A percentile compares a stretch with the other conserved stretches of the same genome.
phyloP scores from a whole-genome alignment of 352 stramenopile species.

The Globisporangium lucens region DNA sequence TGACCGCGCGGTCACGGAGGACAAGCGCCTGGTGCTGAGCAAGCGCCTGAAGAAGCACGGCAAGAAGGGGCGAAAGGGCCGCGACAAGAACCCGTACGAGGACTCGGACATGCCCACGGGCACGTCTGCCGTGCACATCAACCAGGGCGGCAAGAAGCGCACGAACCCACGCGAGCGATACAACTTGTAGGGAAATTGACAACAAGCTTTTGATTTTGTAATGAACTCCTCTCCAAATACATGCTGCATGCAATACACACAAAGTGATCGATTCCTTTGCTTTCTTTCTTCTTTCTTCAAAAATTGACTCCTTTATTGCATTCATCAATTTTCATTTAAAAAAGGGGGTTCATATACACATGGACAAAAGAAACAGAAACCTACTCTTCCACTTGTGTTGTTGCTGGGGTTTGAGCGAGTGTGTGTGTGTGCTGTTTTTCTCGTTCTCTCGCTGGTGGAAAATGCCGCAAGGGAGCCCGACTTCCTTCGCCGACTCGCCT shows the following conservation, averaged over 20 bases:
- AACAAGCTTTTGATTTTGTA: conserved; percentile 1
- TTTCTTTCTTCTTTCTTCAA: not conserved
- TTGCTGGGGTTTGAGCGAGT: not conserved
- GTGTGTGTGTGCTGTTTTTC: conserved; percentile 1
- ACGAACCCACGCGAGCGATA: conserved; percentile 48
- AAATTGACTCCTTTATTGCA: not conserved
- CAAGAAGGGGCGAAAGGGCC: conserved; percentile 95
- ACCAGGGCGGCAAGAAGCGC: conserved; percentile 74
- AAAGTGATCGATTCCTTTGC: no score
- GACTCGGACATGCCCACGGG: conserved; percentile 70
- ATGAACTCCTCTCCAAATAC: not conserved
- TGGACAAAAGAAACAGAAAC: conserved; percentile 18
- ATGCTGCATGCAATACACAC: not conserved
- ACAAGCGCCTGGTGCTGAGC: conserved; percentile 59
- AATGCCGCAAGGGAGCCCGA: conserved; percentile 1
- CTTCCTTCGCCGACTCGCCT: conserved; percentile 2
- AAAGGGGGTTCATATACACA: conserved; percentile 18
- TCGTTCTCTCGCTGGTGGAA: conserved; percentile 7
- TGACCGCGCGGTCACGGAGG: conserved; percentile 55
- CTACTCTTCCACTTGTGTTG: conserved; percentile 11
- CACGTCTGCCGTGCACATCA: conserved; percentile 55
- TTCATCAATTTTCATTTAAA: conserved; percentile 13
- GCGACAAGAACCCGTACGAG: conserved; percentile 97
- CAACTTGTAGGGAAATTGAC: conserved; percentile 15
- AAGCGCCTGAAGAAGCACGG: conserved; percentile 92